Conservation (phyloP, 352 stramenopile species). For the Globisporangium megalacanthum region DNA sequence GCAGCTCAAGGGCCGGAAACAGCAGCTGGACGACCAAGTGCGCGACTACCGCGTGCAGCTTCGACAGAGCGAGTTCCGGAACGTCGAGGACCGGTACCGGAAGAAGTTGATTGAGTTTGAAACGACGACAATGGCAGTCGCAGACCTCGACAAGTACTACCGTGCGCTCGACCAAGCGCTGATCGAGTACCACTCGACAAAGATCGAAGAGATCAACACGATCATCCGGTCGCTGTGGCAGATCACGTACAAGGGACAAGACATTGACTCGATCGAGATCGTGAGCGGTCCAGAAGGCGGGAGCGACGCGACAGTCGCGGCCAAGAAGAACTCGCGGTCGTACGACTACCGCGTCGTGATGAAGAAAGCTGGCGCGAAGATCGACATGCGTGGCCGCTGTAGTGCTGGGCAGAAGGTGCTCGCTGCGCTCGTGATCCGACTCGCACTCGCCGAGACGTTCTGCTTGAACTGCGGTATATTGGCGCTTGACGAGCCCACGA, state of each 20-base stretch:
- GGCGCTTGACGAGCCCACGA: slow-evolving; percentile 98
- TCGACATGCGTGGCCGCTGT: slow-evolving; percentile 99
- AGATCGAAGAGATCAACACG: slow-evolving; percentile 99
- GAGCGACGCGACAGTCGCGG: slow-evolving; percentile 29
- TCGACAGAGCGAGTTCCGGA: slow-evolving; percentile 70
- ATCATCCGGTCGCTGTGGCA: slow-evolving; percentile 98
- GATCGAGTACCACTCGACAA: slow-evolving; percentile 96
- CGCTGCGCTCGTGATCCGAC: slow-evolving; percentile 96
- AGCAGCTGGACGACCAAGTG: slow-evolving; percentile 49
- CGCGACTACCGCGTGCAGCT: slow-evolving; percentile 62
- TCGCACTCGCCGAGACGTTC: slow-evolving; percentile 98
- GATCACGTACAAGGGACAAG: slow-evolving; percentile 98
- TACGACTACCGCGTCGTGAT: slow-evolving; percentile 99
- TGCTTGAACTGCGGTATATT: slow-evolving; percentile 98
- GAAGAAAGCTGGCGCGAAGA: slow-evolving; percentile 92
- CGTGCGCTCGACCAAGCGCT: slow-evolving; percentile 94
- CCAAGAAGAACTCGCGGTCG: slow-evolving; percentile 53
- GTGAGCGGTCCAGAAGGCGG: slow-evolving; percentile 90
- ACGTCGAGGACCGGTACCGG: slow-evolving; percentile 93
- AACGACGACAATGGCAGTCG: slow-evolving; percentile 94
- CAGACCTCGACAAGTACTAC: slow-evolving; percentile 98
- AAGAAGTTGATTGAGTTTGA: slow-evolving; percentile 94
- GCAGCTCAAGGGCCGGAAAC: slow-evolving; percentile 40
- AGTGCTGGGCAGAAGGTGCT: slow-evolving; percentile 97
- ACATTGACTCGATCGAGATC: slow-evolving; percentile 99